These are phyloP conservation scores for Zarea fungicola DNA, from an alignment of 2,329 filamentous ascomycete genomes.

Conservation along the genomic window DNA sequence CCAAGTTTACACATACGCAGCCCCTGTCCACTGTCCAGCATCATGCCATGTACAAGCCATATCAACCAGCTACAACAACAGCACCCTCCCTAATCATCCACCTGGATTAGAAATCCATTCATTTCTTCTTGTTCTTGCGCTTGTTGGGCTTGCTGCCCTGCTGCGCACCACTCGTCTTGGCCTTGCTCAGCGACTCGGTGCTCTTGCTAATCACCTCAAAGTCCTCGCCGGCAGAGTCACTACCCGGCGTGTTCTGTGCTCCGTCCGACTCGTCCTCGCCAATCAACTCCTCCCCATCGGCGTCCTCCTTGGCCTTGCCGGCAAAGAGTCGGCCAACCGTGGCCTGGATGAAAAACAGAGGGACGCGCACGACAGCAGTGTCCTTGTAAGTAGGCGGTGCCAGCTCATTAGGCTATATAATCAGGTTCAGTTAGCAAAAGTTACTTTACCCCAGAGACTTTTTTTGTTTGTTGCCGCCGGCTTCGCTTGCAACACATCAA, in stretches of 20 bases:
- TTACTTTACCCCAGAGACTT: too few relatives aligned
- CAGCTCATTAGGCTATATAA: slow-evolving; percentile 67
- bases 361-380: slow-evolving; percentile 76
- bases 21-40: too few relatives aligned
- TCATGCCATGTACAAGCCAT: not conserved
- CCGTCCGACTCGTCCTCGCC: slow-evolving; percentile 45
- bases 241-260: slow-evolving; percentile 48
- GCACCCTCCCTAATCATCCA: not conserved
- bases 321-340: slow-evolving; percentile 47
- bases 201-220: slow-evolving; percentile 61
- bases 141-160: slow-evolving; percentile 38
- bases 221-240: slow-evolving; percentile 53
- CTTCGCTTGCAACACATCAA: too few relatives aligned
- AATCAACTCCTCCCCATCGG: slow-evolving; percentile 33
- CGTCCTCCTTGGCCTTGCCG: slow-evolving; percentile 28
- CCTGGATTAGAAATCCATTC: slow-evolving; percentile 15
- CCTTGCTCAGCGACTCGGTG: slow-evolving; percentile 47
- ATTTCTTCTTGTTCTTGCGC: slow-evolving; percentile 53
- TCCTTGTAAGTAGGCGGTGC: slow-evolving; percentile 70
- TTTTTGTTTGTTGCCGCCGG: too few relatives aligned
- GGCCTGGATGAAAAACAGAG: slow-evolving; percentile 63
- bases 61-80: not conserved
- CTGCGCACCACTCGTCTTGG: slow-evolving; percentile 46
- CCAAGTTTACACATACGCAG: too few relatives aligned
- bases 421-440: slow-evolving; percentile 20